These are phyloP conservation scores for Penstemon barbatus DNA, from an alignment of 257 asterid genomes.

Conservation along the genomic window DNA sequence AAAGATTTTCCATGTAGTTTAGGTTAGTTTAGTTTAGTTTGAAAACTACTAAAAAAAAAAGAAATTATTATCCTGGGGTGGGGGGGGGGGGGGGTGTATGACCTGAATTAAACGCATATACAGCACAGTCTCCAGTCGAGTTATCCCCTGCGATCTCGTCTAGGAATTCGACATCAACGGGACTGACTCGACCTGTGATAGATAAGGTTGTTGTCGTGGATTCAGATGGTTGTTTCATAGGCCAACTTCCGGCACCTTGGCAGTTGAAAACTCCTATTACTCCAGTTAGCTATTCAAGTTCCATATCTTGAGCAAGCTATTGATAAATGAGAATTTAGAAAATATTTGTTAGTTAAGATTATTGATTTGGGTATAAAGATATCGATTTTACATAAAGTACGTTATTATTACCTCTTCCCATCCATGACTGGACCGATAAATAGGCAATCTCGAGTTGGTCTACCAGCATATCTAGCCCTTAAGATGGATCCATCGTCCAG, in stretches of 20 bases:
- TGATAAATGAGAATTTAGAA: not conserved
- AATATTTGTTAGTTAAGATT: not conserved
- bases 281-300: slow-evolving; percentile 61
- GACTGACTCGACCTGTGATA: slow-evolving; percentile 42
- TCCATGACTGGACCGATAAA: slow-evolving; percentile 64
- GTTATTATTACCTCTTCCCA: slow-evolving; percentile 44
- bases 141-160: slow-evolving; percentile 50
- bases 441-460: slow-evolving; percentile 64
- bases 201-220: slow-evolving; percentile 10
- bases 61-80: not conserved
- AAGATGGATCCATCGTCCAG: slow-evolving; percentile 67
- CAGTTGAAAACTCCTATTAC: slow-evolving; percentile 69
- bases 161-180: slow-evolving; percentile 51
- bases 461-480: slow-evolving; percentile 58
- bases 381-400: not conserved
- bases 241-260: slow-evolving; percentile 75
- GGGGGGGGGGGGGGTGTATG: not conserved
- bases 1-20: not conserved
- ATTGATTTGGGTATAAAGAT: not conserved
- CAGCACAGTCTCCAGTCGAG: slow-evolving; percentile 50
- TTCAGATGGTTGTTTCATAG: slow-evolving; percentile 39
- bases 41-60: too few species aligned
- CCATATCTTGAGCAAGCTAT: slow-evolving; percentile 76
- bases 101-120: slow-evolving; percentile 56
- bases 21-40: too few species aligned